phyloP scores from a whole-genome alignment of 805 yeast species.

The Pichia californica region DNA sequence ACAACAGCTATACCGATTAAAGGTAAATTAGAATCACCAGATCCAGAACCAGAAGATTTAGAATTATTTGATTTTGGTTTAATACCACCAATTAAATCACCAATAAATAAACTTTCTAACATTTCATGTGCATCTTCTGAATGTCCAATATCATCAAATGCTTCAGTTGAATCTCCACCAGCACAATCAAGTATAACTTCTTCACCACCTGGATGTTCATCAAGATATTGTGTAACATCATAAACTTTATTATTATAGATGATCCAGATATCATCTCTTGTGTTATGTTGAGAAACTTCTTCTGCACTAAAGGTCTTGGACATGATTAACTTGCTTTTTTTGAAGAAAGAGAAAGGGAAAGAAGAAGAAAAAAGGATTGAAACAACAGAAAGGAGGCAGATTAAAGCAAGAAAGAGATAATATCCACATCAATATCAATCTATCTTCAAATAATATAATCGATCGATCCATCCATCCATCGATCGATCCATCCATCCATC shows the following conservation, averaged over 20 bases:
- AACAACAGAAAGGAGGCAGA: background rate
- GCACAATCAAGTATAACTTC: conserved; percentile 75
- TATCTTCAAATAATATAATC: no score
- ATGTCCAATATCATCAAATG: conserved; percentile 88
- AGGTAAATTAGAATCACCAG: conserved; percentile 24
- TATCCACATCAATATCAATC: no score
- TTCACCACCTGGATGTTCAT: conserved; percentile 72
- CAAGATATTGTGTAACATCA: conserved; percentile 63
- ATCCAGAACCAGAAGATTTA: conserved; percentile 13
- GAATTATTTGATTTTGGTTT: conserved; percentile 16
- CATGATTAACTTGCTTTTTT: conserved; percentile 24
- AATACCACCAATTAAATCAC: conserved; percentile 65
- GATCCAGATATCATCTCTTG: conserved; percentile 80
- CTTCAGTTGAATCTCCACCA: conserved; percentile 67
- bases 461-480: no score
- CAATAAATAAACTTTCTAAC: conserved; percentile 62
- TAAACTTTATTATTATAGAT: conserved; percentile 75
- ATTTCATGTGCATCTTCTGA: conserved; percentile 90
- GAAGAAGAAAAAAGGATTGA: background rate
- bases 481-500: no score
- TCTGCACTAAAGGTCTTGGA: conserved; percentile 52
- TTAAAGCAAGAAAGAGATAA: no score
- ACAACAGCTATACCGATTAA: conserved; percentile 32
- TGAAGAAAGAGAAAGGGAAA: background rate
- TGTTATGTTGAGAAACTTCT: conserved; percentile 66